These are phyloP conservation scores for Escovopsis sp. DNA, from an alignment of 2,329 filamentous ascomycete species.

Conservation along the genomic window DNA sequence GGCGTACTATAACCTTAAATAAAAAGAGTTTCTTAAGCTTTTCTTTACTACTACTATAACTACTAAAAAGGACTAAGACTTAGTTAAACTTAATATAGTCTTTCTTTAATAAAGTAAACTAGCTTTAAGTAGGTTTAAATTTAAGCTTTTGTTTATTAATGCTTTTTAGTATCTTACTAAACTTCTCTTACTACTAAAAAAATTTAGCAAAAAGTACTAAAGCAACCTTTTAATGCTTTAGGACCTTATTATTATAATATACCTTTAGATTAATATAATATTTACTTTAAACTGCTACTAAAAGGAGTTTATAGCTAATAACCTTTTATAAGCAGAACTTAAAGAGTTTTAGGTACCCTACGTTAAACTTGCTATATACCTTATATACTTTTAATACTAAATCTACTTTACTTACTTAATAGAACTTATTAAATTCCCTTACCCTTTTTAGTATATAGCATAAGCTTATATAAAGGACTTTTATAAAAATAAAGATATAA, in stretches of 20 bases:
- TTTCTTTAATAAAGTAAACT: neutral
- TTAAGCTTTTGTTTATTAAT: too few species aligned
- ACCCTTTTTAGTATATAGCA: neutral
- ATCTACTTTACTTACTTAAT: too few species aligned
- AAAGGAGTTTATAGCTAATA: too few species aligned
- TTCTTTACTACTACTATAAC: neutral
- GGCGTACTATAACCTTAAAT: neutral
- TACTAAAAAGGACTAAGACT: neutral
- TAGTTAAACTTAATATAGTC: neutral
- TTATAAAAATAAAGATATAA: neutral
- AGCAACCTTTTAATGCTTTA: neutral
- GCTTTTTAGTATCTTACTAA: too few species aligned
- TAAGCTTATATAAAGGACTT: neutral
- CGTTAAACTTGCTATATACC: too few species aligned
- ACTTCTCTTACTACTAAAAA: too few species aligned
- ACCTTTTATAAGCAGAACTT: neutral
- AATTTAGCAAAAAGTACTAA: too few species aligned
- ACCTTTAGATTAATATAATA: constrained; percentile 1
- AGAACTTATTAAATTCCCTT: constrained; percentile 1
- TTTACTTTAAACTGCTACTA: neutral
- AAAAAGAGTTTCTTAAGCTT: too few species aligned
- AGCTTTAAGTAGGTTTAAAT: neutral
- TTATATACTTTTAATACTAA: too few species aligned
- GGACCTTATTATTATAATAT: neutral
- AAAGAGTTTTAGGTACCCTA: too few species aligned